Conservation (phyloP, 1,284 basidiomycete species). For the Ceratobasidium sp. region DNA sequence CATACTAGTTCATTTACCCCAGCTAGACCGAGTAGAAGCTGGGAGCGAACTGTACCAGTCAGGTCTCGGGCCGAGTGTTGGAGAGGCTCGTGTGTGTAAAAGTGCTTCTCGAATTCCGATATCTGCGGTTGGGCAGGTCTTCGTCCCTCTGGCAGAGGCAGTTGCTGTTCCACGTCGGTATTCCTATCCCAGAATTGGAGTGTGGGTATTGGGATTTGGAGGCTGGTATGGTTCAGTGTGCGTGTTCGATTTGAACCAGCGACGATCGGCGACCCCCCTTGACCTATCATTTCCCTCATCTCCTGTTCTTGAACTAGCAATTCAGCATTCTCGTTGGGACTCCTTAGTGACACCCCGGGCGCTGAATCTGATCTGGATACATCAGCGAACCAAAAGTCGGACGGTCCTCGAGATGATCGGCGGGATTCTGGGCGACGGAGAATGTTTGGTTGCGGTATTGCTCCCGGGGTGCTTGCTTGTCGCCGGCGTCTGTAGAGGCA, state of each 20-base stretch:
- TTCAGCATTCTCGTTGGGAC: background rate
- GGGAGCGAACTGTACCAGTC: background rate
- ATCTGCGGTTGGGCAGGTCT: background rate
- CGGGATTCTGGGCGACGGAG: background rate
- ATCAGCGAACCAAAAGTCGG: constrained; percentile 19
- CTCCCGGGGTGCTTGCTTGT: background rate
- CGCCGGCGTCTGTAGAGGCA: background rate
- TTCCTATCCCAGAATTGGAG: background rate
- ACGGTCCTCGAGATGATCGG: background rate
- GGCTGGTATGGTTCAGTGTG: background rate
- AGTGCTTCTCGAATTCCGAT: background rate
- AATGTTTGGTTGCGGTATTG: too few relatives aligned
- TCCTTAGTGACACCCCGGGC: background rate
- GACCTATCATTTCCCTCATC: background rate
- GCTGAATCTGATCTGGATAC: background rate
- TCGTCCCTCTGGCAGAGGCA: background rate
- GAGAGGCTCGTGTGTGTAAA: background rate
- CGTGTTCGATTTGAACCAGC: too few relatives aligned
- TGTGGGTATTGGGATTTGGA: background rate
- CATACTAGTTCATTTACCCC: background rate
- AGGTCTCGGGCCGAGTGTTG: background rate
- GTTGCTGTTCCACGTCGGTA: too few relatives aligned
- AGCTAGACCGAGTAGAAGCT: background rate
- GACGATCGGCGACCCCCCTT: too few relatives aligned
- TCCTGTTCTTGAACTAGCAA: background rate